phyloP scores from a whole-genome alignment of 768 basidiomycete species.

The Strobilomyces dryophilus region DNA sequence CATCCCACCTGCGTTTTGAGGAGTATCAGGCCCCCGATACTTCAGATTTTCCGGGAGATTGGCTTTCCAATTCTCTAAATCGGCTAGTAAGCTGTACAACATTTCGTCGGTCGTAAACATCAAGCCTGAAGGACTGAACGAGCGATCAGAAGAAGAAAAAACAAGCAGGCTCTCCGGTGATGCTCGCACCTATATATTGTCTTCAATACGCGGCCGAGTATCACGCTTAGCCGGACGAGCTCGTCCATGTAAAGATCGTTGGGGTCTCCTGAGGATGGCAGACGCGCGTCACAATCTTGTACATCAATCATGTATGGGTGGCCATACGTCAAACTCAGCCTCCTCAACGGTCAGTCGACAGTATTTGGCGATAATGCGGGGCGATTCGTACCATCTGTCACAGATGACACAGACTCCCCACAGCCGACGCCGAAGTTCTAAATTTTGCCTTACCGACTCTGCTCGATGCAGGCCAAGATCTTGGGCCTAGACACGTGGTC shows the following conservation, averaged over 20 bases:
- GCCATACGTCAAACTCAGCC: slow-evolving; percentile 86
- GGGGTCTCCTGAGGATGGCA: slow-evolving; percentile 84
- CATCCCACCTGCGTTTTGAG: slow-evolving; percentile 61
- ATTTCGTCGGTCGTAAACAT: slow-evolving; percentile 80
- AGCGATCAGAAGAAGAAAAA: slow-evolving; percentile 4
- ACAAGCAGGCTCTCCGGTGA: background rate
- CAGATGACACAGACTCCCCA: slow-evolving; percentile 95
- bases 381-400: slow-evolving; percentile 76
- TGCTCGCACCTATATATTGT: slow-evolving; percentile 77
- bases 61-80: slow-evolving; percentile 74
- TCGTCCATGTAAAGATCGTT: slow-evolving; percentile 83
- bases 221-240: slow-evolving; percentile 85
- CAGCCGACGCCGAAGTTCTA: slow-evolving; percentile 83
- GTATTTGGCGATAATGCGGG: slow-evolving; percentile 1
- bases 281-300: slow-evolving; percentile 90
- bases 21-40: slow-evolving; percentile 68
- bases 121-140: slow-evolving; percentile 76
- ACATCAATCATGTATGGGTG: slow-evolving; percentile 97
- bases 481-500: slow-evolving; percentile 63
- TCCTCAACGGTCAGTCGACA: slow-evolving; percentile 27
- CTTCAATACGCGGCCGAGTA: slow-evolving; percentile 89
- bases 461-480: slow-evolving; percentile 94
- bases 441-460: slow-evolving; percentile 76
- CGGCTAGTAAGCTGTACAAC: slow-evolving; percentile 56
- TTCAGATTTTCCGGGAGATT: slow-evolving; percentile 73